Evolutionary conservation across 2,329 filamentous ascomycete species (phyloP), one percentile per base, ranked within the genome.

Genomic region (Colletotrichum abscissum): DNA sequence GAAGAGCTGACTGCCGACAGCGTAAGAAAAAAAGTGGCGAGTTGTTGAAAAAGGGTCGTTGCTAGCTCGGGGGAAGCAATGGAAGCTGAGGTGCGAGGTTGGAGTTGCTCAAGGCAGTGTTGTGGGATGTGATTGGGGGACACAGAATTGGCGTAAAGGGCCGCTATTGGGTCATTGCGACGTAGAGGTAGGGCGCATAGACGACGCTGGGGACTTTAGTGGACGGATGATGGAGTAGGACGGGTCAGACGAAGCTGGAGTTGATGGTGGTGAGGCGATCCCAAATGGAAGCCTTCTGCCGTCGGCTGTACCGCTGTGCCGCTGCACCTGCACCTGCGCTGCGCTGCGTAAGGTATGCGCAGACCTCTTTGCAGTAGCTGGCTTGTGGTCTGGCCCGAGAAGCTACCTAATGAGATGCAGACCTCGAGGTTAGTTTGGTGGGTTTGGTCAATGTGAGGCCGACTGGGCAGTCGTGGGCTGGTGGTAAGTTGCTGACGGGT

Each of bases 141-240:
- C 30, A 75, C 71, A 69, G 73, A 70, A 70, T 73, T 77, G 76
- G 80, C 80, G 80, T 81, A 80, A 79, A 78, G 68, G 76, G 56
- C 74, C 71, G 68, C 76, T 78, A 81, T 82, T 82, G 80, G 80
- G 76, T 74, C 72, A 49, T 64, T 69, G 55, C 66, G 33, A 74
- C 63, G 57, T 46, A 22, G 38, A 33, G 11, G 42, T 63, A 64
- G 65, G 69, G 65, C 60, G 73, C 69, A 69, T 69, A 64, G 72
- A 65, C 72, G 63, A 55, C 63, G 67, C 49, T 67, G 69, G 68
- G 63, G 42, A 69, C 35, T 46, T 30, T 35, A 33, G 65, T 72
- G 57, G 56, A 63, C 49, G 54, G 69, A 68, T 55, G 69, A 68
- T 55, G 64, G 58, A 59, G 57, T 30, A 38, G 35, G 30, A 22